Conservation (phyloP, 345 rosid genomes). For the Aethionema arabicum region DNA sequence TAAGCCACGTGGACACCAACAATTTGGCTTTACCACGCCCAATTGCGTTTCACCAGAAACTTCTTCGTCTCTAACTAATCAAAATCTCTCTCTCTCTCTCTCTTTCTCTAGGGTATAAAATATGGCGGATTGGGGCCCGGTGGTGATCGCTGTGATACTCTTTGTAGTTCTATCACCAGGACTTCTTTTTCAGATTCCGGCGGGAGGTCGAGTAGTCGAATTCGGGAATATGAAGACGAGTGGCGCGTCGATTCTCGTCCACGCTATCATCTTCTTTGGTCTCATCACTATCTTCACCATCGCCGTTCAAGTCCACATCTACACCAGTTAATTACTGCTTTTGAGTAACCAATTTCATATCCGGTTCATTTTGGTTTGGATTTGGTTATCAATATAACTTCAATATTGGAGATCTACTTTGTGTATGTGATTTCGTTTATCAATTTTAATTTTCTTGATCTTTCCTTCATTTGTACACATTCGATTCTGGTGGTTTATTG, state of each 20-base stretch:
- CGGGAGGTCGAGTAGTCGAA: constrained; percentile 45
- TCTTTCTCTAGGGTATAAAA: constrained; percentile 14
- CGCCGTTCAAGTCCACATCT: constrained; percentile 56
- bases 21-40: too few species aligned
- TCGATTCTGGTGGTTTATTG: too few species aligned
- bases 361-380: constrained; percentile 10
- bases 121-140: constrained; percentile 66
- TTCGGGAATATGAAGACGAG: constrained; percentile 61
- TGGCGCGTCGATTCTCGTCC: constrained; percentile 51
- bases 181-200: constrained; percentile 55
- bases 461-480: too few species aligned
- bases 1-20: too few species aligned
- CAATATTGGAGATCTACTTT: too few species aligned
- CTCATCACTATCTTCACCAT: constrained; percentile 59
- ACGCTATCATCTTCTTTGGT: constrained; percentile 50
- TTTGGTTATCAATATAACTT: neutral
- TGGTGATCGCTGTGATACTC: constrained; percentile 50
- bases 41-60: too few species aligned
- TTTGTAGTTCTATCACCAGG: constrained; percentile 56
- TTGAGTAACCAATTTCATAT: neutral
- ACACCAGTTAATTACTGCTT: constrained; percentile 36
- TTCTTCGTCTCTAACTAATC: too few species aligned
- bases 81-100: constrained; percentile 7
- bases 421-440: too few species aligned
- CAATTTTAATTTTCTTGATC: too few species aligned